phyloP scores from a whole-genome alignment of 306 rosid species.

The Heteromeles arbutifolia region DNA sequence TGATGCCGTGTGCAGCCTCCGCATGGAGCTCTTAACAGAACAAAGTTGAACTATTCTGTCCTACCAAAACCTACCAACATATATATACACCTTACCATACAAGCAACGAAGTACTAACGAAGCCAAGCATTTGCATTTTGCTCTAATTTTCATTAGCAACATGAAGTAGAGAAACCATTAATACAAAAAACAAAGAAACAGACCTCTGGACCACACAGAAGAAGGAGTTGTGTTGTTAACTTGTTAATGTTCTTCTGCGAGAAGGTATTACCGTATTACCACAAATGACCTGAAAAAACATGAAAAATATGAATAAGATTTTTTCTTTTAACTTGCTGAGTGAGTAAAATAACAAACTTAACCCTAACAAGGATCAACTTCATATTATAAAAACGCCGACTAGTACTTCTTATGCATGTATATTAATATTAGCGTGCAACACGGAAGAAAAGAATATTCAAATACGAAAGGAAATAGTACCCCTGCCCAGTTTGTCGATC shows the following conservation, averaged over 20 bases:
- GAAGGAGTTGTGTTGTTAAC: neutral
- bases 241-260: neutral
- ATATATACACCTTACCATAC: neutral
- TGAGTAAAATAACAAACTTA: neutral
- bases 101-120: neutral
- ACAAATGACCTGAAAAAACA: slow-evolving; percentile 1
- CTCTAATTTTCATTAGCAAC: neutral
- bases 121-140: neutral
- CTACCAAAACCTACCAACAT: neutral
- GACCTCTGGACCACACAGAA: neutral
- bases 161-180: neutral
- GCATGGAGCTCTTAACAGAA: neutral
- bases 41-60: neutral
- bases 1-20: neutral
- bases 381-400: neutral
- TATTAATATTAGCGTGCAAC: neutral
- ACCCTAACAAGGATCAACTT: neutral
- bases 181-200: too few species aligned
- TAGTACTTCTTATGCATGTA: neutral
- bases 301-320: neutral
- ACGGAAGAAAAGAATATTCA: neutral
- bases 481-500: neutral
- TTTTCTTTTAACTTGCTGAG: neutral
- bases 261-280: neutral
- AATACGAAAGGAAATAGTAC: neutral